phyloP scores from a whole-genome alignment of 768 basidiomycete genomes.

The Tulasnella sp. region DNA sequence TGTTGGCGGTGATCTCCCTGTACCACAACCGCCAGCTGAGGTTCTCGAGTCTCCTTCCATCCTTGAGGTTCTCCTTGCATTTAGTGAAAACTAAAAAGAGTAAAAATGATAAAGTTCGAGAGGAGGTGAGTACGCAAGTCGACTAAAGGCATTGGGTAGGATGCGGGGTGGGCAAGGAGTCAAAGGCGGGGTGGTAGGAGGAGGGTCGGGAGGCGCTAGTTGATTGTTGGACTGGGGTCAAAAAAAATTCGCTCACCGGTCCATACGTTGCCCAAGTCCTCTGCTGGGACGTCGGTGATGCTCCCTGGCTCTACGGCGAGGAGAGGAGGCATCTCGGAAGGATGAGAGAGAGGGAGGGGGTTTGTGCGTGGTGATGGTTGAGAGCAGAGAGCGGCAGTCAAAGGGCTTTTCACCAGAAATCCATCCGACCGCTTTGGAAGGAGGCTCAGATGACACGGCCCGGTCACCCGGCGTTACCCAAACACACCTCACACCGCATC shows the following conservation, averaged over 20 bases:
- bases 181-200: not conserved
- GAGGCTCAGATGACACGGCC: constrained; percentile 9
- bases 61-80: constrained; percentile 66
- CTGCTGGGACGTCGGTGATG: constrained; percentile 54
- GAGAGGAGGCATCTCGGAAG: constrained; percentile 5
- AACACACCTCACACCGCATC: no score
- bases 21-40: constrained; percentile 83
- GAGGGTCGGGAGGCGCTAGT: constrained; percentile 6
- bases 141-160: constrained; percentile 11
- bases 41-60: constrained; percentile 77
- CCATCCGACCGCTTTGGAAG: constrained; percentile 4
- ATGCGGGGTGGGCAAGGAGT: constrained; percentile 3
- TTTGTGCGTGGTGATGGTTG: constrained; percentile 12
- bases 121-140: constrained; percentile 17
- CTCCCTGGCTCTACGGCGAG: constrained; percentile 47
- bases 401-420: constrained; percentile 1
- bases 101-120: constrained; percentile 5
- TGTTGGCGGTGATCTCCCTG: constrained; percentile 41
- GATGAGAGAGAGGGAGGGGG: constrained; percentile 11
- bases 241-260: constrained; percentile 38
- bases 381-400: not conserved
- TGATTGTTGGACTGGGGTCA: not conserved
- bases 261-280: constrained; percentile 58
- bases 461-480: constrained; percentile 2
- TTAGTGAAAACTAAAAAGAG: constrained; percentile 60